Percentiles rank a stretch among this genome's conserved stretches.
These are phyloP conservation scores for Camelina sativa DNA, from an alignment of 345 rosid genomes.

Conservation along the genomic window DNA sequence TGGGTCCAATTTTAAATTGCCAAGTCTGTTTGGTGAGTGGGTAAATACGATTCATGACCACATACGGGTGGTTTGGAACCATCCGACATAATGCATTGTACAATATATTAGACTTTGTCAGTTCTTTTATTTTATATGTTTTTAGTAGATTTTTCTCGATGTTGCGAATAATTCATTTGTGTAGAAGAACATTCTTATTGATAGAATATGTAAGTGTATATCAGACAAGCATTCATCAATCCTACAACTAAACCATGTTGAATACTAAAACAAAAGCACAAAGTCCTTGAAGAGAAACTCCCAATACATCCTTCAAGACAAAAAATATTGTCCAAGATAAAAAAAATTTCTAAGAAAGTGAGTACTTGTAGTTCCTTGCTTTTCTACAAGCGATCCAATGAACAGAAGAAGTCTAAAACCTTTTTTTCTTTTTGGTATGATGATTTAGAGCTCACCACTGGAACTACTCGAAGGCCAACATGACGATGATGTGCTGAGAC, in stretches of 20 bases:
- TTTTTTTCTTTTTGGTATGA: not conserved
- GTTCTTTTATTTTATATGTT: too few species aligned
- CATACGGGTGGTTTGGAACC: not conserved
- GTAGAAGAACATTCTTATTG: not conserved
- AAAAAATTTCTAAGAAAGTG: not conserved
- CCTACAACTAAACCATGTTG: not conserved
- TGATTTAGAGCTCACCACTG: conserved; percentile 36
- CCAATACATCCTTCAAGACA: not conserved
- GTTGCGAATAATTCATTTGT: not conserved
- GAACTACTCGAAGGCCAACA: conserved; percentile 45
- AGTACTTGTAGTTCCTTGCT: not conserved
- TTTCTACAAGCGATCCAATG: not conserved
- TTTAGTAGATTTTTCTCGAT: not conserved
- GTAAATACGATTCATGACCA: not conserved
- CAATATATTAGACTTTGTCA: not conserved
- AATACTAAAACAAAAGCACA: conserved; percentile 6
- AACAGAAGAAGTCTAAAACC: not conserved
- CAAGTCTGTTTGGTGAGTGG: not conserved
- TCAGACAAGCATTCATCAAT: not conserved
- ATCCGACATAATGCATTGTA: not conserved
- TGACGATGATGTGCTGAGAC: conserved; percentile 52
- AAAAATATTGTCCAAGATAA: not conserved
- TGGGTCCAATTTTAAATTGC: not conserved
- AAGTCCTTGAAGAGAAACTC: conserved; percentile 16
- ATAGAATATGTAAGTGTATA: not conserved